Evolutionary conservation across 495 filamentous ascomycete species (phyloP), one percentile per base, ranked within the genome.

Genomic region (Saxophila tyrrhenica): DNA sequence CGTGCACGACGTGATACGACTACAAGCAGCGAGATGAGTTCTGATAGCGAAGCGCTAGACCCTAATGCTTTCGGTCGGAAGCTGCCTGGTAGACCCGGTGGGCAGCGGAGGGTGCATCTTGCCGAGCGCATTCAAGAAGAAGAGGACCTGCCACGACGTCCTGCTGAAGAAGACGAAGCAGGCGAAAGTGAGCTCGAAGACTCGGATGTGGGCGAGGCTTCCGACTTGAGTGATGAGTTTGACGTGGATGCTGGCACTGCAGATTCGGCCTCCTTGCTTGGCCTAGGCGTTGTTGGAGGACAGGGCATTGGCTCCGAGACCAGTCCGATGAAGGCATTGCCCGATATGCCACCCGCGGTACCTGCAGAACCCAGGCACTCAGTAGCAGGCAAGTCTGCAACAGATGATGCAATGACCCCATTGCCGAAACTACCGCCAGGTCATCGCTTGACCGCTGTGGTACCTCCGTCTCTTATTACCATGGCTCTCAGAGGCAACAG

Each of bases 21-120:
- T 9, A 94, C 89, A 1, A 94, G 89, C 67, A 94, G 87, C 66
- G 89, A 96, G 50, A 77, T 96, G 57, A 94, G 88, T 0, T 94
- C 89, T 0, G 89, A 94, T 58, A 90, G 91, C 62, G 59, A 57
- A 23, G 89, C 92, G 55, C 73, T 89, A 39, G 86, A 89, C 39
- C 71, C 81, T 15, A 38, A 11, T 9, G 29, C 45, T 5, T 58
- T 52, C 20, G 19, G 50, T 19, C 47, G 46, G 24, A 58, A 50
- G 32, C 24, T 54, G 20, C 45, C 50, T 15, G 19, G 45, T 1
- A 42, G 59, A 11, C 50, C 53, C 16, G 49, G 25, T 17, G 39
- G 41, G n/a, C 39, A 55, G 41, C 50, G 52, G 51, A 74, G 53
- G 39, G 75, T 54, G 62, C 69, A 61, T 75, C 77, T 64, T 67